phyloP scores from a whole-genome alignment of 805 yeast genomes.

The Candida maris region DNA sequence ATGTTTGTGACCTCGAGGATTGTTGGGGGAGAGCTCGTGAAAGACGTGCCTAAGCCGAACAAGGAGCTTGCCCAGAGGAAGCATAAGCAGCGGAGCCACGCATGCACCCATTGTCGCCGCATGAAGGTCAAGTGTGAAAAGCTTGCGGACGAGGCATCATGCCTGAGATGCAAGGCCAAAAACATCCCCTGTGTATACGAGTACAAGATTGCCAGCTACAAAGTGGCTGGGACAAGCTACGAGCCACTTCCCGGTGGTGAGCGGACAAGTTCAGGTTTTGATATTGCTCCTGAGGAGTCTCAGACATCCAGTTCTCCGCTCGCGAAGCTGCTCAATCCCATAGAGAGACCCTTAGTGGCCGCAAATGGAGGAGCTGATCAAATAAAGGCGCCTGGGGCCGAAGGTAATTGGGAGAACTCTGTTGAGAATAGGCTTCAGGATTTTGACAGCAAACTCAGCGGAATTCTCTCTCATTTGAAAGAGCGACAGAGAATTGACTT shows the following conservation, averaged over 20 bases:
- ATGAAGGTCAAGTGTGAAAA: constrained; percentile 63
- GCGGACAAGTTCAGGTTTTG: neutral
- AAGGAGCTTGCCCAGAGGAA: constrained; percentile 9
- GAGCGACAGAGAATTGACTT: constrained; percentile 17
- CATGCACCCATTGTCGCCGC: constrained; percentile 60
- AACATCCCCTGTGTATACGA: constrained; percentile 57
- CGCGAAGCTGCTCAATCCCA: constrained; percentile 17
- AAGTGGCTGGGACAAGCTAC: constrained; percentile 27
- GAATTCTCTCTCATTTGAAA: constrained; percentile 35
- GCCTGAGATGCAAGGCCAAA: constrained; percentile 52
- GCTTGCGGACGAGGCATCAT: constrained; percentile 41
- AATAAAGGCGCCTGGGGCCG: neutral
- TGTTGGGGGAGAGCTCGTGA: constrained; percentile 11
- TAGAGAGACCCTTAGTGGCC: constrained; percentile 3
- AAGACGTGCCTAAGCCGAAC: neutral
- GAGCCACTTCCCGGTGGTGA: neutral
- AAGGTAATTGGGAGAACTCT: constrained; percentile 30
- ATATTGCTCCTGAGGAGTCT: neutral
- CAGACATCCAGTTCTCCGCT: constrained; percentile 11
- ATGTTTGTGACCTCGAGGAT: constrained; percentile 17
- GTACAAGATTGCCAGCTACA: constrained; percentile 46
- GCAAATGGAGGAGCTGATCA: neutral
- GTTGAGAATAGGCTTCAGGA: constrained; percentile 38
- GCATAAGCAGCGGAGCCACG: constrained; percentile 38
- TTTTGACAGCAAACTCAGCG: constrained; percentile 38